Evolutionary conservation across 805 yeast genomes (phyloP).

Genomic region (Candida yuanshanica): DNA sequence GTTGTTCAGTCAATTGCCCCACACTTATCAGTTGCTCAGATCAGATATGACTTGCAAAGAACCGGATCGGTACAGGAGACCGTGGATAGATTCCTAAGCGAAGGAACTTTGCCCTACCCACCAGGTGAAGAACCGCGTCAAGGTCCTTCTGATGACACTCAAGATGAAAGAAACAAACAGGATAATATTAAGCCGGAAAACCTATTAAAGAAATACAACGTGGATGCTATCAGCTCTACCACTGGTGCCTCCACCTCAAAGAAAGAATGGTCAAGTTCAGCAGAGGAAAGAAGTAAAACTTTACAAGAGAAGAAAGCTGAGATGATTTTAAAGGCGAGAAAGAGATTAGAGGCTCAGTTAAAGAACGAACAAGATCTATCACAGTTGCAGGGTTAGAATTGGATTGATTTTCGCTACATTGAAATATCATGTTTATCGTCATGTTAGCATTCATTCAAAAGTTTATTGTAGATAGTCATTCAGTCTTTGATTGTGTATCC

Average conservation of each 20-base stretch:
- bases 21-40: slow-evolving; percentile 58
- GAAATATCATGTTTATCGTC: not conserved
- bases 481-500: not conserved
- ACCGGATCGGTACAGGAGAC: slow-evolving; percentile 82
- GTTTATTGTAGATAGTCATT: not conserved
- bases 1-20: slow-evolving; percentile 85
- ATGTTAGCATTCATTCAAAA: not conserved
- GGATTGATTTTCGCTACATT: not conserved
- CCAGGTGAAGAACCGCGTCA: slow-evolving; percentile 29
- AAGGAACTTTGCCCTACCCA: slow-evolving; percentile 55
- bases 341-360: slow-evolving; percentile 40
- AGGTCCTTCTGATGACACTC: slow-evolving; percentile 9
- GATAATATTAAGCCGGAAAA: slow-evolving; percentile 24
- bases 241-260: slow-evolving; percentile 10
- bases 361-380: slow-evolving; percentile 22
- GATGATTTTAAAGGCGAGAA: slow-evolving; percentile 58
- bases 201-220: slow-evolving; percentile 38
- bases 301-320: slow-evolving; percentile 46
- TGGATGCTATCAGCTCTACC: slow-evolving; percentile 20
- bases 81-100: slow-evolving; percentile 61
- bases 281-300: slow-evolving; percentile 37
- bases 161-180: slow-evolving; percentile 15
- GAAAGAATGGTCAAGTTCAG: slow-evolving; percentile 36
- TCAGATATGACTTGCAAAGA: slow-evolving; percentile 63
- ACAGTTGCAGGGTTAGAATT: slow-evolving; percentile 10